Percentiles rank a stretch among this genome's conserved stretches.
phyloP scores from a whole-genome alignment of 441 rosid species.

The Adansonia rubrostipa region DNA sequence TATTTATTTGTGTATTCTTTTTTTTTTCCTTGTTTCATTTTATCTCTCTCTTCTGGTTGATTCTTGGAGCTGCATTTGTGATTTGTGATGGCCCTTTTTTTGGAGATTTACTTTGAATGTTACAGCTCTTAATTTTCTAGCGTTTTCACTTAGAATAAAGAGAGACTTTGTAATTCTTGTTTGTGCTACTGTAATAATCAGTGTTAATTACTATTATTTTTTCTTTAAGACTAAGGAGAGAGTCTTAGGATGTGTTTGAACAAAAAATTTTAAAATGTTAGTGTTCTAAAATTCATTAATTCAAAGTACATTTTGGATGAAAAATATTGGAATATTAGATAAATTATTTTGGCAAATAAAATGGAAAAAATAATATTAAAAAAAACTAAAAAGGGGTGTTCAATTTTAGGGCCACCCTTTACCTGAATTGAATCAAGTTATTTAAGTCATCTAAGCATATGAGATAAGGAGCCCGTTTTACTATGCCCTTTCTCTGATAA shows the following conservation, averaged over 20 bases:
- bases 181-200: constrained; percentile 16
- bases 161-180: constrained; percentile 30
- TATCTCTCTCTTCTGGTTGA: constrained; percentile 24
- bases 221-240: background rate
- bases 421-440: background rate
- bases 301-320: no score
- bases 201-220: background rate
- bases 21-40: constrained; percentile 1
- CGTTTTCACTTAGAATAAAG: constrained; percentile 43
- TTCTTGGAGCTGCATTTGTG: constrained; percentile 41
- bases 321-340: background rate
- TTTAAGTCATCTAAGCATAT: background rate
- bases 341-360: background rate
- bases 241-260: background rate
- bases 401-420: background rate
- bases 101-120: constrained; percentile 21
- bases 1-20: constrained; percentile 40
- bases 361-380: background rate
- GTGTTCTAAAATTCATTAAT: no score
- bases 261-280: no score
- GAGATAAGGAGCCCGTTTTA: background rate
- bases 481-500: background rate
- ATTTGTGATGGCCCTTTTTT: constrained; percentile 7
- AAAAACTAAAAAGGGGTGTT: background rate
- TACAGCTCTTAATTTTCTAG: constrained; percentile 31